phyloP scores from a whole-genome alignment of 305 asterid genomes.

The Fraxinus dipetala region DNA sequence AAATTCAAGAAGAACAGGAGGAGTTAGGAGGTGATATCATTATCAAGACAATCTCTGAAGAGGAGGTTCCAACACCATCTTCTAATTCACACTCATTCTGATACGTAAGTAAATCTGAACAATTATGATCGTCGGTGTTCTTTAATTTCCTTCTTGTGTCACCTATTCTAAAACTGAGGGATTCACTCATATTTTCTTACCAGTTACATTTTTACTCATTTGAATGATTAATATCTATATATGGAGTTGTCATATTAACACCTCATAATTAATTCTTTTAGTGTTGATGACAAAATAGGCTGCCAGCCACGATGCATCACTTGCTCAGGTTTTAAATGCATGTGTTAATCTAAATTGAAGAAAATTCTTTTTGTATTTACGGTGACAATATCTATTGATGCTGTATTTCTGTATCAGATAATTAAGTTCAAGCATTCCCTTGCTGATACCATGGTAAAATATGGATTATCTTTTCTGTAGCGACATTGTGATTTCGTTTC shows the following conservation, averaged over 20 bases:
- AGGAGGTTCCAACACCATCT: not conserved
- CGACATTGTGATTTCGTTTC: too few relatives aligned
- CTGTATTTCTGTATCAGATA: not conserved
- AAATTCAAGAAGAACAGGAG: conserved; percentile 3
- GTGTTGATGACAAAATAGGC: not conserved
- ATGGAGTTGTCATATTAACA: not conserved
- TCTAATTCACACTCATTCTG: not conserved
- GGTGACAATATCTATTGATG: not conserved
- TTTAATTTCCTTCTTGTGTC: not conserved
- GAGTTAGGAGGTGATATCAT: not conserved
- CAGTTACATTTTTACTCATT: not conserved
- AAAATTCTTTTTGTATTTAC: not conserved
- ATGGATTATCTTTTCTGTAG: not conserved
- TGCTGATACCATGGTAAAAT: not conserved
- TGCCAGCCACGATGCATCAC: not conserved
- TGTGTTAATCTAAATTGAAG: not conserved
- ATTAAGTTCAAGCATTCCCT: not conserved
- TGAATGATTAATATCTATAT: not conserved
- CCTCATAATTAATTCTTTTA: not conserved
- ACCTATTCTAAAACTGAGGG: not conserved
- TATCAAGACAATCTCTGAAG: not conserved
- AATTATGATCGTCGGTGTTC: not conserved
- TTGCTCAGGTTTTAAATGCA: not conserved
- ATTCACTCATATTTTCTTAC: not conserved
- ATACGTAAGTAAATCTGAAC: not conserved